Percentiles rank a stretch among this genome's conserved stretches.
These are phyloP conservation scores for Lasiosphaeris hirsuta DNA, from an alignment of 495 filamentous ascomycete species.

Conservation along the genomic window DNA sequence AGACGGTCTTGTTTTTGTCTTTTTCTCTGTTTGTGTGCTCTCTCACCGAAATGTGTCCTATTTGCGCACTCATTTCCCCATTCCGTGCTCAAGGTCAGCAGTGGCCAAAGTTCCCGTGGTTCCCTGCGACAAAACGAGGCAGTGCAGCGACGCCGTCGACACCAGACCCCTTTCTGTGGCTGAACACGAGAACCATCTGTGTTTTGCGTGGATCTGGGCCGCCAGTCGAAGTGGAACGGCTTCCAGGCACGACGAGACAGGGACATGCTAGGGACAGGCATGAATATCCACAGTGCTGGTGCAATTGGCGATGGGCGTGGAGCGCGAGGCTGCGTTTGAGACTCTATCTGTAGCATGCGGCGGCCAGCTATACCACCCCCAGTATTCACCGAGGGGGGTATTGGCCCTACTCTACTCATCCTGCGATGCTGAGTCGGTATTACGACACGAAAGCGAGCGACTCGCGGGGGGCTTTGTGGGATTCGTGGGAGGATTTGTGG, in stretches of 20 bases:
- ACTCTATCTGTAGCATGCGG: background rate
- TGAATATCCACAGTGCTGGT: background rate
- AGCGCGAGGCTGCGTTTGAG: background rate
- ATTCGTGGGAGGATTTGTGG: no score
- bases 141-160: slow-evolving; percentile 5
- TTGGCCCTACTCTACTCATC: no score
- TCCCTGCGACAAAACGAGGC: background rate
- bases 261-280: background rate
- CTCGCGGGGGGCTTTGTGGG: no score
- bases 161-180: background rate
- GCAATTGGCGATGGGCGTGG: background rate
- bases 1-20: background rate
- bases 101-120: background rate
- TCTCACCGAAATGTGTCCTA: no score
- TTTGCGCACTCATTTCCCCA: background rate
- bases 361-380: background rate
- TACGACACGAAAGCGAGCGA: no score
- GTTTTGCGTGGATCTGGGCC: background rate
- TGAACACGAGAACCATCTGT: background rate
- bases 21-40: background rate
- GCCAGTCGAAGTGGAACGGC: background rate
- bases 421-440: no score
- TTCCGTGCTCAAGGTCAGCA: background rate
- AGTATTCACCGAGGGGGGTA: background rate
- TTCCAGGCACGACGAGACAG: background rate